These are phyloP conservation scores for Fusarium sp. DNA, from an alignment of 2,329 filamentous ascomycete species.

Conservation along the genomic window DNA sequence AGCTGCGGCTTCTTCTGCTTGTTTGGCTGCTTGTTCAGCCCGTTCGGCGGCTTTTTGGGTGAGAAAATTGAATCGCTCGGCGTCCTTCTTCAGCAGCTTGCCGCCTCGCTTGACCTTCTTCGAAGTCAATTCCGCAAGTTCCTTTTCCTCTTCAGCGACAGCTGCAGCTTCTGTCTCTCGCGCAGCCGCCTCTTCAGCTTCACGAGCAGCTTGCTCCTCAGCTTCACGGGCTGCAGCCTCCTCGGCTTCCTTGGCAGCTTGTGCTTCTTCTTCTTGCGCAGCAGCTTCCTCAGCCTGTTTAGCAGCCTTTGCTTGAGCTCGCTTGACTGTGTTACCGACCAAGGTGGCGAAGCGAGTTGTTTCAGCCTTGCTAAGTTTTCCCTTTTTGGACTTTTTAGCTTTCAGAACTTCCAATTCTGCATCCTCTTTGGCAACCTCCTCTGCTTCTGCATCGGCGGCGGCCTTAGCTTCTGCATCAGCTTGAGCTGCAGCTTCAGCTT, in stretches of 20 bases:
- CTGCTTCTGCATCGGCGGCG: slow-evolving; percentile 34
- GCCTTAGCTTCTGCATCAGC: slow-evolving; percentile 31
- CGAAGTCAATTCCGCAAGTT: slow-evolving; percentile 39
- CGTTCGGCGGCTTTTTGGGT: slow-evolving; percentile 29
- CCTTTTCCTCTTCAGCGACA: slow-evolving; percentile 49
- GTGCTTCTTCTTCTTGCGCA: slow-evolving; percentile 25
- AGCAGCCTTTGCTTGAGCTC: slow-evolving; percentile 43
- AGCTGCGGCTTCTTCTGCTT: slow-evolving; percentile 49
- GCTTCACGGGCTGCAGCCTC: slow-evolving; percentile 48
- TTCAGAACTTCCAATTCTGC: slow-evolving; percentile 42
- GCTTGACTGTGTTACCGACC: slow-evolving; percentile 40
- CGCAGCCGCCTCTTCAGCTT: slow-evolving; percentile 36
- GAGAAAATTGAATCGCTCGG: slow-evolving; percentile 42
- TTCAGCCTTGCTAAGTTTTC: slow-evolving; percentile 44
- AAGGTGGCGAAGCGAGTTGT: slow-evolving; percentile 42
- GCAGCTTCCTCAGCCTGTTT: slow-evolving; percentile 41
- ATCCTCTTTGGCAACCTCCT: slow-evolving; percentile 46
- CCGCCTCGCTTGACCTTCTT: slow-evolving; percentile 46
- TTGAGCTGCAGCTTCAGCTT: slow-evolving; percentile 38
- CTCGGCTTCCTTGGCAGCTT: slow-evolving; percentile 40
- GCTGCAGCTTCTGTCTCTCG: slow-evolving; percentile 50
- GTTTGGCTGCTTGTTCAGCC: slow-evolving; percentile 49
- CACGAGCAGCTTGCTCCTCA: slow-evolving; percentile 29
- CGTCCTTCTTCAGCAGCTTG: slow-evolving; percentile 45
- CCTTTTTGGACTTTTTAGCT: slow-evolving; percentile 55